Evolutionary conservation across 2,329 filamentous ascomycete genomes (phyloP).

Genomic region (Nothopassalora personata): DNA sequence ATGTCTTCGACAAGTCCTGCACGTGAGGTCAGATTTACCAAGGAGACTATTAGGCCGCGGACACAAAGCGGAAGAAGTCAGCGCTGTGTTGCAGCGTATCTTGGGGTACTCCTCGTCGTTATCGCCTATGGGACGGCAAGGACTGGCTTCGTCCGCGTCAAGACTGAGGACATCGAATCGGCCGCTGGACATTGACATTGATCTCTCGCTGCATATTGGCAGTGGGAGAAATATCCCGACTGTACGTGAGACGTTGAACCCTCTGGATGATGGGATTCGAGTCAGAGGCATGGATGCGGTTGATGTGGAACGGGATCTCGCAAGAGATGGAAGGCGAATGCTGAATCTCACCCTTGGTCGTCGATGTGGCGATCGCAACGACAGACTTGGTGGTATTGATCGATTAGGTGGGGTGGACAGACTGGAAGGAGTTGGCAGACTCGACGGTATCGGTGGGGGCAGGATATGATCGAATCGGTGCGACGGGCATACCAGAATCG

Average conservation of each 20-base stretch:
- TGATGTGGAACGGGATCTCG: background rate
- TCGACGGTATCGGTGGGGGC: background rate
- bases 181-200: background rate
- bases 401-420: slow-evolving; percentile 1
- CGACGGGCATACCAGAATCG: background rate
- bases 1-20: slow-evolving; percentile 5
- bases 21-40: slow-evolving; percentile 5
- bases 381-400: background rate
- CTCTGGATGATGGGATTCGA: background rate
- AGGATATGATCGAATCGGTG: background rate
- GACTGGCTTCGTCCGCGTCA: background rate
- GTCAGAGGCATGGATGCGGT: background rate
- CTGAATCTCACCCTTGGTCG: slow-evolving; percentile 8
- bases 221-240: background rate
- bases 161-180: background rate
- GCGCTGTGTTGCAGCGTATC: slow-evolving; percentile 1
- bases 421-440: background rate
- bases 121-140: background rate
- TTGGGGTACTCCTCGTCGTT: background rate
- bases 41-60: slow-evolving; percentile 4
- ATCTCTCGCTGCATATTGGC: slow-evolving; percentile 1
- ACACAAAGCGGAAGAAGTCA: slow-evolving; percentile 6
- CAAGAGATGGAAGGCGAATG: slow-evolving; percentile 6
- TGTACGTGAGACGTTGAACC: background rate
- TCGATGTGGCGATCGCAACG: slow-evolving; percentile 4